Conservation (phyloP, 2,329 filamentous ascomycete species). For the Diaporthe velutina region DNA sequence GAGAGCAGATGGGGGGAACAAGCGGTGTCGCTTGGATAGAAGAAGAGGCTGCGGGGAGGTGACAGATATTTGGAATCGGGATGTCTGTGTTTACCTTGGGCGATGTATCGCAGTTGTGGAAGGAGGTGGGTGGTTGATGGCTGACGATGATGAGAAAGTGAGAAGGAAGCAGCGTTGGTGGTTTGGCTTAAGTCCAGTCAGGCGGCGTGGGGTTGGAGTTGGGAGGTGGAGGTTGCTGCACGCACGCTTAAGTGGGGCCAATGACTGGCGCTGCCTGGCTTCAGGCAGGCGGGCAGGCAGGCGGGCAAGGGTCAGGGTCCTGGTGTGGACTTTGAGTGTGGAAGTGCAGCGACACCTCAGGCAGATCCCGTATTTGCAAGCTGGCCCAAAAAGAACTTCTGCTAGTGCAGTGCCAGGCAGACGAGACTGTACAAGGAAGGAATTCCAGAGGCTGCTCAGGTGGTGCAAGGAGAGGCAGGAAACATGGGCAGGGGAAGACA, state of each 20-base stretch:
- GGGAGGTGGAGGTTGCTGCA: conserved; percentile 14
- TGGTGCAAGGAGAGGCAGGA: neutral
- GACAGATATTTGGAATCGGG: neutral
- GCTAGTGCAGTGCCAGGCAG: neutral
- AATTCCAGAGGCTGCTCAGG: neutral
- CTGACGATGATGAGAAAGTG: conserved; percentile 25
- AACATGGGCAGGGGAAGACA: neutral
- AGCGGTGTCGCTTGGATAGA: neutral
- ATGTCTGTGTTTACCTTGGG: conserved; percentile 1
- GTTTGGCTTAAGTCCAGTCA: conserved; percentile 24
- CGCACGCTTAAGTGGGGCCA: conserved; percentile 12
- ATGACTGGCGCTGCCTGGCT: conserved; percentile 20
- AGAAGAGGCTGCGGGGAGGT: neutral
- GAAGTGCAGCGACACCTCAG: neutral
- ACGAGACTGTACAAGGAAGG: neutral
- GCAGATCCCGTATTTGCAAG: neutral
- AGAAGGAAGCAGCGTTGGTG: conserved; percentile 26
- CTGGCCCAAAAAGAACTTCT: neutral
- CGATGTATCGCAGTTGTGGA: neutral
- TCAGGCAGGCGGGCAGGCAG: neutral
- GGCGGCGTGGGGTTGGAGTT: conserved; percentile 30
- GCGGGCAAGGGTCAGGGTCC: neutral
- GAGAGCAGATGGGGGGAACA: neutral
- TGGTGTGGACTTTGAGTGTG: neutral
- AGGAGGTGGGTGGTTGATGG: neutral